These are phyloP conservation scores for Paramecium pentaurelia DNA, from an alignment of 73 alveolate genomes.

Conservation along the genomic window DNA sequence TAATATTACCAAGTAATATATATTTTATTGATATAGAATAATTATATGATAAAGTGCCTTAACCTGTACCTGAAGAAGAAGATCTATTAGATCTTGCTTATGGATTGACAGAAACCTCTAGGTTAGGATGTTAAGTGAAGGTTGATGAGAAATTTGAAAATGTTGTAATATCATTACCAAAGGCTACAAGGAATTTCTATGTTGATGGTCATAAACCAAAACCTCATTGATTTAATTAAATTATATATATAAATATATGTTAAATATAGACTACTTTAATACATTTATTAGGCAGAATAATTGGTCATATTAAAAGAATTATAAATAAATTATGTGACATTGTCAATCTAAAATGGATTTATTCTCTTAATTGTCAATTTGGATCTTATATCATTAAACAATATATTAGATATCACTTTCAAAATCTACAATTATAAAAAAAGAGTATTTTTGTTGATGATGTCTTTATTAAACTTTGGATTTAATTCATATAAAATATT, in stretches of 20 bases:
- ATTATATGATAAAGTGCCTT: slow-evolving; percentile 62
- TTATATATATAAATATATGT: background rate
- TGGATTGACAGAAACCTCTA: slow-evolving; percentile 79
- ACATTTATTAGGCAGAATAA: background rate
- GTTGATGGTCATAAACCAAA: slow-evolving; percentile 76
- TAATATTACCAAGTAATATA: slow-evolving; percentile 53
- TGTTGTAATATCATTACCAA: slow-evolving; percentile 68
- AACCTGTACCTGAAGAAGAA: slow-evolving; percentile 82
- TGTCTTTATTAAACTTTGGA: background rate
- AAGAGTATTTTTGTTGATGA: background rate
- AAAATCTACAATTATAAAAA: no score
- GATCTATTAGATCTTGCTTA: slow-evolving; percentile 85
- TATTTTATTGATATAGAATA: background rate
- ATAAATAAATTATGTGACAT: background rate
- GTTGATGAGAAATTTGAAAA: slow-evolving; percentile 71
- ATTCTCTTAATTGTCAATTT: background rate
- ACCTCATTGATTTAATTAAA: slow-evolving; percentile 65
- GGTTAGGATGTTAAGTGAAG: slow-evolving; percentile 81
- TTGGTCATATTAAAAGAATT: background rate
- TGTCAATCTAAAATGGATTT: background rate
- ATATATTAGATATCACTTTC: no score
- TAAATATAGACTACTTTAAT: background rate
- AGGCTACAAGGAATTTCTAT: slow-evolving; percentile 68
- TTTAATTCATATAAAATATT: background rate
- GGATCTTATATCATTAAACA: no score